phyloP scores from a whole-genome alignment of 2,329 filamentous ascomycete genomes.

The Cytospora schulzeri region DNA sequence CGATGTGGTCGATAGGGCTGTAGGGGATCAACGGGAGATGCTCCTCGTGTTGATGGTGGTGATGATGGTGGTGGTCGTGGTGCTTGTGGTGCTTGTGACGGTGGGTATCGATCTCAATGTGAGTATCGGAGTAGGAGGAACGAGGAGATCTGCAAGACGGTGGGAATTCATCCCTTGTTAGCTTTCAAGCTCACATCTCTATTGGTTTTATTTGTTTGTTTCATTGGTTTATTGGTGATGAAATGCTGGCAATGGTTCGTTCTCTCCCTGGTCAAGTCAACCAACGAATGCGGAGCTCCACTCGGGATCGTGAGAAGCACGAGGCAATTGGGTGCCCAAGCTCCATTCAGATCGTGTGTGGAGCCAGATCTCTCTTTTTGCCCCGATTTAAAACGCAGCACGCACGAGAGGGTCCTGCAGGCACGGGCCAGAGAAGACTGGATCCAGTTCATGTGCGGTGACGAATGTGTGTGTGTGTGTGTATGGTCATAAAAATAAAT shows the following conservation, averaged over 20 bases:
- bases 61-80: conserved; percentile 46
- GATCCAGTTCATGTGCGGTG: conserved; percentile 18
- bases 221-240: conserved; percentile 5
- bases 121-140: conserved; percentile 53
- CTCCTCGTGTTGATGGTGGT: conserved; percentile 13
- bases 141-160: conserved; percentile 2
- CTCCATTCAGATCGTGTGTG: conserved; percentile 14
- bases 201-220: neutral
- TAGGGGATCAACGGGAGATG: conserved; percentile 34
- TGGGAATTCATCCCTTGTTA: conserved; percentile 9
- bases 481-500: neutral
- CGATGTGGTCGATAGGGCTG: conserved; percentile 61
- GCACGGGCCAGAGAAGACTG: conserved; percentile 8
- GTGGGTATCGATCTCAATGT: conserved; percentile 63
- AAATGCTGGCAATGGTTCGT: neutral
- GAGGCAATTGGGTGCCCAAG: conserved; percentile 20
- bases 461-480: conserved; percentile 6
- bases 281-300: conserved; percentile 13
- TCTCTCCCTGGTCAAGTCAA: conserved; percentile 31
- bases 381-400: neutral
- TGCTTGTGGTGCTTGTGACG: conserved; percentile 25
- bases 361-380: conserved; percentile 15
- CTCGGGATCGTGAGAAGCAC: conserved; percentile 5
- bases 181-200: neutral
- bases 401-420: neutral